phyloP scores from a whole-genome alignment of 2,329 filamentous ascomycete species.

The Simplicillium sp. region DNA sequence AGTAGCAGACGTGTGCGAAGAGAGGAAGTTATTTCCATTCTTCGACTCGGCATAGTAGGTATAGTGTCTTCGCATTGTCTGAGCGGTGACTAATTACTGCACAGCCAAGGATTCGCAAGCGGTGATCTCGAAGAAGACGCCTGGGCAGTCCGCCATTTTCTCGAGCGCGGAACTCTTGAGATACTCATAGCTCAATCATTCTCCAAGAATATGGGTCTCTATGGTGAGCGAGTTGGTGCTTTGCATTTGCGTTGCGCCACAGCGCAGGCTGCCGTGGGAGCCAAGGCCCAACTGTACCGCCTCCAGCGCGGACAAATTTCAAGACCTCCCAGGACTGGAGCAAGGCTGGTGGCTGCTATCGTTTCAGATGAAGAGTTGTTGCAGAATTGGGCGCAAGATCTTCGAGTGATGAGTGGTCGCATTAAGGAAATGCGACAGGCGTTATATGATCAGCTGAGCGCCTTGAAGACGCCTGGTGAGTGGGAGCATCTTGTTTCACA shows the following conservation, averaged over 20 bases:
- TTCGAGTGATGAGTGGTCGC: too few species aligned
- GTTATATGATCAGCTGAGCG: constrained; percentile 10
- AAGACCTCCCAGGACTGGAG: background rate
- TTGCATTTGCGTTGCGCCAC: constrained; percentile 9
- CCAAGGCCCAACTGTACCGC: background rate
- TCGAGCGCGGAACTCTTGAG: constrained; percentile 10
- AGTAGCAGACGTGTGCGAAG: constrained; percentile 19
- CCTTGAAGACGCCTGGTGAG: background rate
- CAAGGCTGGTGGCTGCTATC: background rate
- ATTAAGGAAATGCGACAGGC: constrained; percentile 5
- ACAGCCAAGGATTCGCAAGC: constrained; percentile 24
- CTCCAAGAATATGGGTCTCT: constrained; percentile 26
- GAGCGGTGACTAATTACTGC: background rate
- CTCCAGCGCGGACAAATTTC: background rate
- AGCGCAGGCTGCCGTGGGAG: background rate
- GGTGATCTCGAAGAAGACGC: constrained; percentile 22
- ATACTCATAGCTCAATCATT: constrained; percentile 23
- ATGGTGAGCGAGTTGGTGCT: constrained; percentile 22
- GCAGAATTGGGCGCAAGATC: too few species aligned
- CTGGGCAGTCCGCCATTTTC: constrained; percentile 21
- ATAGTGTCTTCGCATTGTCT: background rate
- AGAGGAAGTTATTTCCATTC: constrained; percentile 19
- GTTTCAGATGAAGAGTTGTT: background rate
- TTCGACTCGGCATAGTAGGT: constrained; percentile 24
- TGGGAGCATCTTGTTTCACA: constrained; percentile 1